A percentile compares a stretch with the other conserved stretches of the same genome.
Conservation (phyloP, 1,284 basidiomycete species). For the Phellopilus nigrolimitatus region DNA sequence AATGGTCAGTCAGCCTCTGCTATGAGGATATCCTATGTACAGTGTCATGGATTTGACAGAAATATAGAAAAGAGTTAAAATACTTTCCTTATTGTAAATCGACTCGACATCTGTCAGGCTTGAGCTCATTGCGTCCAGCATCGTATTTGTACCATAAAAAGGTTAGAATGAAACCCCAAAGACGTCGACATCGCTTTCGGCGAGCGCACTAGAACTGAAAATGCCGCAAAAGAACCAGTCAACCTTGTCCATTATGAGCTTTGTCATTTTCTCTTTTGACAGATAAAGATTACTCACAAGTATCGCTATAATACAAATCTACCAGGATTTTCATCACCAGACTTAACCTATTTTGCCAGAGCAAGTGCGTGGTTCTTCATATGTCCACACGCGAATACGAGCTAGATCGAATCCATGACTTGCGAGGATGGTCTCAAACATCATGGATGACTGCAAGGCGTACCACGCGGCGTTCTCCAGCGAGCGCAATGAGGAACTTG, state of each 20-base stretch:
- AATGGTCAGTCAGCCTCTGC: slow-evolving; percentile 65
- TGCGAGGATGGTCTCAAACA: slow-evolving; percentile 51
- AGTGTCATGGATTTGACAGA: not conserved
- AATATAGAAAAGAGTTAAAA: not conserved
- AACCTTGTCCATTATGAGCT: slow-evolving; percentile 32
- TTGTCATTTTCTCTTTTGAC: not conserved
- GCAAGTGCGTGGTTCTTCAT: slow-evolving; percentile 48
- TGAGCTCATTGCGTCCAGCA: slow-evolving; percentile 42
- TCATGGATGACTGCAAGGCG: slow-evolving; percentile 72
- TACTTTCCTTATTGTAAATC: slow-evolving; percentile 43
- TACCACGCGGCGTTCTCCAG: slow-evolving; percentile 57
- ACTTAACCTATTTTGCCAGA: slow-evolving; percentile 50
- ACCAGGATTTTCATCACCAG: slow-evolving; percentile 52
- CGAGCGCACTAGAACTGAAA: slow-evolving; percentile 49
- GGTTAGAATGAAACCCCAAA: slow-evolving; percentile 64
- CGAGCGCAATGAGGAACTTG: slow-evolving; percentile 68
- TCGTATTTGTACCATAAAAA: slow-evolving; percentile 57
- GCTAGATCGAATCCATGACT: slow-evolving; percentile 53
- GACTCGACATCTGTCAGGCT: slow-evolving; percentile 47
- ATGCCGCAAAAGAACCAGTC: slow-evolving; percentile 48
- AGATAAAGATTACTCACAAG: slow-evolving; percentile 36
- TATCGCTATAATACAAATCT: slow-evolving; percentile 62
- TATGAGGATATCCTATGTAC: slow-evolving; percentile 48
- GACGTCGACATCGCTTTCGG: slow-evolving; percentile 48
- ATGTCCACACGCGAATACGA: slow-evolving; percentile 63